These are phyloP conservation scores for Verticillium nubilum DNA, from an alignment of 2,329 filamentous ascomycete species.

Conservation along the genomic window DNA sequence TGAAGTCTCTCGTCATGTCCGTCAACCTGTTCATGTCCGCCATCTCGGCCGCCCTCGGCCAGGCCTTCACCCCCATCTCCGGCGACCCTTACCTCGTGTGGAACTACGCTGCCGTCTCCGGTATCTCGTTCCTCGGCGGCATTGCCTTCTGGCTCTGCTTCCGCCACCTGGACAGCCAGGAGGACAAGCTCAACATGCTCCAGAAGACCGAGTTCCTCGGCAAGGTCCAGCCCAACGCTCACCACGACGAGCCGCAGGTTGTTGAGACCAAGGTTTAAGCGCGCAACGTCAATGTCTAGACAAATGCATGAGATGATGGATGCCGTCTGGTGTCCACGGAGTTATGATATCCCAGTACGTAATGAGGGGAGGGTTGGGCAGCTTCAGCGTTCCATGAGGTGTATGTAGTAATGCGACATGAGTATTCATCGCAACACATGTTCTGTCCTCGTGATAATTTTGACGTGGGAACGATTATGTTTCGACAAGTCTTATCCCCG, in stretches of 20 bases:
- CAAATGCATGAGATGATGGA: not conserved
- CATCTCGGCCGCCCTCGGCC: conserved; percentile 63
- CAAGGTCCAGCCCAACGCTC: conserved; percentile 27
- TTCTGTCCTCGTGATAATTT: not conserved
- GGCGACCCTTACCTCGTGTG: conserved; percentile 62
- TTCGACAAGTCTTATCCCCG: too few relatives aligned
- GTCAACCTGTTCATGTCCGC: conserved; percentile 68
- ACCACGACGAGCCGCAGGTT: conserved; percentile 1
- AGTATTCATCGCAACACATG: not conserved
- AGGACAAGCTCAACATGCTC: conserved; percentile 64
- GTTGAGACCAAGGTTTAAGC: not conserved
- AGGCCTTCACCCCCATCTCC: conserved; percentile 58
- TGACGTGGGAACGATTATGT: not conserved
- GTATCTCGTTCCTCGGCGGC: conserved; percentile 58
- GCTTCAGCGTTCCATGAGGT: not conserved
- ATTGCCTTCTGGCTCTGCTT: conserved; percentile 64
- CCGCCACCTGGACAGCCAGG: conserved; percentile 57
- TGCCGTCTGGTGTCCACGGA: not conserved
- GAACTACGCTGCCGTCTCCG: conserved; percentile 63
- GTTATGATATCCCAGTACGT: not conserved
- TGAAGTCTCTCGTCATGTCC: conserved; percentile 70
- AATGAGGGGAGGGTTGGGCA: not conserved
- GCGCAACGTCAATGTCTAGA: not conserved
- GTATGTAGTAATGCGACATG: not conserved
- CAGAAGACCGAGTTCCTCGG: conserved; percentile 37